Percentiles rank a stretch among this genome's conserved stretches.
Conservation (phyloP, 108 stramenopile genomes). For the Cyclostephanos invisitatus region DNA sequence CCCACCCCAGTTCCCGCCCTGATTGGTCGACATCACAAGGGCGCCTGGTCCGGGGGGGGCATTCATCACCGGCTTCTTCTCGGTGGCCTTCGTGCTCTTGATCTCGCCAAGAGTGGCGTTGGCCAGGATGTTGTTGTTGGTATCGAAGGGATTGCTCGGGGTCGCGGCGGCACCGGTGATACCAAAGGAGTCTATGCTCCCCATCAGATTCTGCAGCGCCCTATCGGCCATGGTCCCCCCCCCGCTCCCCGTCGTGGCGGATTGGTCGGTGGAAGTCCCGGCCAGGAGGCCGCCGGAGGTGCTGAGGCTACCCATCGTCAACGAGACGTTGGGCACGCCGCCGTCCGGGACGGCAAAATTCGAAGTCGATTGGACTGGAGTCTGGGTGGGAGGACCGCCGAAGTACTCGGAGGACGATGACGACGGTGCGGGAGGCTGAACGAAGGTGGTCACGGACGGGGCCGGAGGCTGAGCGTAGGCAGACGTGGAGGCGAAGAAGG, state of each 20-base stretch:
- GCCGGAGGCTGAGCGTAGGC: constrained; percentile 24
- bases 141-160: constrained; percentile 38
- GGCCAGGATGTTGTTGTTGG: constrained; percentile 66
- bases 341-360: constrained; percentile 17
- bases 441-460: constrained; percentile 9
- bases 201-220: constrained; percentile 43
- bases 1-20: constrained; percentile 70
- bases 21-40: constrained; percentile 63
- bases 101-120: constrained; percentile 48
- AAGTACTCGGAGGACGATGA: constrained; percentile 10
- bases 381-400: not conserved
- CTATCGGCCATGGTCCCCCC: constrained; percentile 43
- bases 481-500: constrained; percentile 11
- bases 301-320: constrained; percentile 49
- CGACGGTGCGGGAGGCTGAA: constrained; percentile 21
- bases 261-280: no score
- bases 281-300: constrained; percentile 44
- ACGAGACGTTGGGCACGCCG: constrained; percentile 8
- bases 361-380: constrained; percentile 14
- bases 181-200: constrained; percentile 41
- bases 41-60: constrained; percentile 55
- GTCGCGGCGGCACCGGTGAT: constrained; percentile 23
- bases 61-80: constrained; percentile 58
- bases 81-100: constrained; percentile 26
- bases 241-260: constrained; percentile 16